These are phyloP conservation scores for Fusarium palustre DNA, from an alignment of 2,329 filamentous ascomycete genomes.

Conservation along the genomic window DNA sequence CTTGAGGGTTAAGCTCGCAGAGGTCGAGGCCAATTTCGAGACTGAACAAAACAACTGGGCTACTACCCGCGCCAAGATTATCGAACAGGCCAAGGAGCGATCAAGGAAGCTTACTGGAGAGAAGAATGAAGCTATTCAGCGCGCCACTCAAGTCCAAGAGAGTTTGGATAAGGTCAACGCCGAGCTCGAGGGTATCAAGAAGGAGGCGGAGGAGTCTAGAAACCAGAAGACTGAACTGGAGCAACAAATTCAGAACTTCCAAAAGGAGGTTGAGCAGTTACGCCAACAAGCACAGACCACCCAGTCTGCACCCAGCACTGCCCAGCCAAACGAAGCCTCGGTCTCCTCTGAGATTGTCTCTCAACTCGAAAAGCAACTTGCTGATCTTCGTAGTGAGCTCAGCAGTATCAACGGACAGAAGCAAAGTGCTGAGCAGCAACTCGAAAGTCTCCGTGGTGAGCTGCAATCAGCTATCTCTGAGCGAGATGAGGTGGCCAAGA, in stretches of 20 bases:
- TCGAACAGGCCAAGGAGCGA: slow-evolving; percentile 73
- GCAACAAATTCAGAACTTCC: slow-evolving; percentile 58
- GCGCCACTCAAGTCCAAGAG: slow-evolving; percentile 65
- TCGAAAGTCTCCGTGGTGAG: slow-evolving; percentile 66
- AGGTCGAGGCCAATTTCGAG: slow-evolving; percentile 64
- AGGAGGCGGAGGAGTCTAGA: slow-evolving; percentile 49
- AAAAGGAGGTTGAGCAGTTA: slow-evolving; percentile 56
- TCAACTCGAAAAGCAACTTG: slow-evolving; percentile 63
- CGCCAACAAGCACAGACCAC: slow-evolving; percentile 51
- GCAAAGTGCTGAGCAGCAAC: slow-evolving; percentile 72
- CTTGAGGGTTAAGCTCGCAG: slow-evolving; percentile 65
- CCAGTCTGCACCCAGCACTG: slow-evolving; percentile 54
- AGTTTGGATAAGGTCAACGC: slow-evolving; percentile 60
- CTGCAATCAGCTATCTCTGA: slow-evolving; percentile 72
- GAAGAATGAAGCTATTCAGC: slow-evolving; percentile 63
- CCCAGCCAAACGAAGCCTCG: slow-evolving; percentile 52
- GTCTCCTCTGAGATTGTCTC: slow-evolving; percentile 60
- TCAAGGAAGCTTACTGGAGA: slow-evolving; percentile 66
- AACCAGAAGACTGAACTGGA: slow-evolving; percentile 54
- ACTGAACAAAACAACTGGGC: slow-evolving; percentile 67
- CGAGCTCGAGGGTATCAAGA: slow-evolving; percentile 67
- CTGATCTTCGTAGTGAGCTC: slow-evolving; percentile 68
- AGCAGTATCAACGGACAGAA: slow-evolving; percentile 75
- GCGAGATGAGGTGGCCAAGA: slow-evolving; percentile 68
- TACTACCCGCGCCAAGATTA: slow-evolving; percentile 63